A percentile compares a stretch with the other conserved stretches of the same genome.
Evolutionary conservation across 768 basidiomycete species (phyloP).

Genomic region (Coprinopsis cinerea): DNA sequence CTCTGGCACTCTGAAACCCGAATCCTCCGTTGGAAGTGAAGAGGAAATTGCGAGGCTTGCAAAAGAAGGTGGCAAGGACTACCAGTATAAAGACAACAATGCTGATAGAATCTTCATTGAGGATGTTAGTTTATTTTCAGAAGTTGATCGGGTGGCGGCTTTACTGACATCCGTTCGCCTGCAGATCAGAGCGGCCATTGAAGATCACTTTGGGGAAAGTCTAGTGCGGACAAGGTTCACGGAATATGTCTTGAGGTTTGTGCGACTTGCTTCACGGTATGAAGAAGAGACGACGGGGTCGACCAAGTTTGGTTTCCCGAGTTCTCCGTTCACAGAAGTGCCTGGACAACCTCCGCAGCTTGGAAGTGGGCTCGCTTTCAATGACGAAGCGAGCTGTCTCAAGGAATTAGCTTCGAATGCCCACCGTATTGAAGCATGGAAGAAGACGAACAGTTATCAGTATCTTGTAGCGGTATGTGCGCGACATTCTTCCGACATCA

Average conservation of each 20-base stretch:
- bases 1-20: slow-evolving; percentile 59
- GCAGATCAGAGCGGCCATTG: slow-evolving; percentile 80
- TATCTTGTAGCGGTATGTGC: slow-evolving; percentile 55
- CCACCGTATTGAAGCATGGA: slow-evolving; percentile 90
- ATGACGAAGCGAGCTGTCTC: slow-evolving; percentile 58
- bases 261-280: slow-evolving; percentile 83
- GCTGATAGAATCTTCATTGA: slow-evolving; percentile 88
- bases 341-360: slow-evolving; percentile 44
- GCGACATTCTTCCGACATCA: neutral
- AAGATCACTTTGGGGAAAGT: slow-evolving; percentile 88
- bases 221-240: slow-evolving; percentile 84
- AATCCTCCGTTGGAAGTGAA: slow-evolving; percentile 56
- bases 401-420: slow-evolving; percentile 74
- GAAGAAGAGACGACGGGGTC: slow-evolving; percentile 79
- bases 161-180: slow-evolving; percentile 4
- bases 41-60: slow-evolving; percentile 61
- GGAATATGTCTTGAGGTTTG: slow-evolving; percentile 84
- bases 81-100: slow-evolving; percentile 52
- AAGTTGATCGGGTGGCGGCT: neutral
- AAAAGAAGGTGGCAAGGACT: slow-evolving; percentile 57
- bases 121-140: slow-evolving; percentile 57
- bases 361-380: slow-evolving; percentile 78
- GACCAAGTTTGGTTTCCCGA: slow-evolving; percentile 74
- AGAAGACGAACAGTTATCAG: slow-evolving; percentile 74
- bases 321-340: slow-evolving; percentile 42